Conservation (phyloP, 371 early-diverging fungal species). For the Mucor saturninus region DNA sequence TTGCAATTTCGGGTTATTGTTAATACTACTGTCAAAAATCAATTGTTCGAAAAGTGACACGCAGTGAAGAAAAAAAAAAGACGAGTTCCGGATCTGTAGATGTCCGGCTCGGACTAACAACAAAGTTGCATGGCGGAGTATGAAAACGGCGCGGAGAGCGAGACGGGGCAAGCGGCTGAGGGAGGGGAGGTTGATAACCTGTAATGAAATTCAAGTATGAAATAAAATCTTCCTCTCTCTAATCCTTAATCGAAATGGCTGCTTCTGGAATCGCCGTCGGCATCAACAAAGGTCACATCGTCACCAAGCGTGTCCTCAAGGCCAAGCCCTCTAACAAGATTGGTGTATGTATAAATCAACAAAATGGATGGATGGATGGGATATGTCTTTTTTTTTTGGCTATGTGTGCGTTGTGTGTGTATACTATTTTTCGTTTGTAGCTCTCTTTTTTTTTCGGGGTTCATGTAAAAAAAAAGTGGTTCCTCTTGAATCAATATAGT, state of each 20-base stretch:
- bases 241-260: conserved; percentile 35
- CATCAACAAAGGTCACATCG: conserved; percentile 81
- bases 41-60: no score
- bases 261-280: conserved; percentile 74
- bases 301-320: conserved; percentile 75
- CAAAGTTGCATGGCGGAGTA: no score
- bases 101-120: no score
- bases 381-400: conserved; percentile 1
- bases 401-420: no score
- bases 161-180: not conserved
- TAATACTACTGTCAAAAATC: no score
- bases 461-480: no score
- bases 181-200: conserved; percentile 1
- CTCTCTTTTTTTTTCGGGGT: not conserved
- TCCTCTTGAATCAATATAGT: no score
- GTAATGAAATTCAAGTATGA: conserved; percentile 2
- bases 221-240: conserved; percentile 44
- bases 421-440: no score
- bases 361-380: conserved; percentile 41
- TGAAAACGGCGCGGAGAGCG: not conserved
- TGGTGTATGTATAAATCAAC: conserved; percentile 75
- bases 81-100: no score
- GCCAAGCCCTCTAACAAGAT: conserved; percentile 83
- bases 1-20: no score
- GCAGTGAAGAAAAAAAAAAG: no score